Base-by-base conservation (phyloP, 1,139 yeast genomes). In the Hemisphaericaspora subhashii region DNA sequence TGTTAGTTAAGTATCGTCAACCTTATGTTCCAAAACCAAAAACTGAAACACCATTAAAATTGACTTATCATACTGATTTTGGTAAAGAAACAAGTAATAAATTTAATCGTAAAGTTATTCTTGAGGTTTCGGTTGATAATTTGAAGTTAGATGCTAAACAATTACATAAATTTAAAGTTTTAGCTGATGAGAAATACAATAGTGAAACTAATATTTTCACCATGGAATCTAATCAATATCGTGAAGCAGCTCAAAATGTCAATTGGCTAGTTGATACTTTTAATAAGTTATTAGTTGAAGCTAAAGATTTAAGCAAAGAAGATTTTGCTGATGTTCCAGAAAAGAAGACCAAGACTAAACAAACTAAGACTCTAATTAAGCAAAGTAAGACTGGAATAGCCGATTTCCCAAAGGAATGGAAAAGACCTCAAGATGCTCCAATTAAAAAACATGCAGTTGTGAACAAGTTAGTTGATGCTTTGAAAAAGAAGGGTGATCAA, bases 321-420 rank as follows among this genome's bases (percentile, higher is more conserved):
- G 92, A 86, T 46, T 86, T 87, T 52, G 69, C 74, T 33, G 95
- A 87, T 54, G 68, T 92, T 30, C 97, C 98, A 23, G 62, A n/a
- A n/a, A n/a, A n/a, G n/a, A n/a, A n/a, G n/a, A n/a, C n/a, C n/a
- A n/a, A n/a, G n/a, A n/a, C n/a, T n/a, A n/a, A n/a, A n/a, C n/a
- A n/a, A n/a, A n/a, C n/a, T n/a, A n/a, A n/a, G n/a, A n/a, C n/a
- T n/a, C n/a, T n/a, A n/a, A n/a, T n/a, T n/a, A n/a, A n/a, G n/a
- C n/a, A n/a, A n/a, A n/a, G n/a, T n/a, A n/a, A n/a, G n/a, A n/a
- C n/a, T n/a, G n/a, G n/a, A n/a, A n/a, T n/a, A n/a, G n/a, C n/a
- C n/a, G n/a, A n/a, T n/a, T 90, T 87, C 69, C 98, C 98, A 8
- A 80, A 81, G 46, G 79, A 73, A 36, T 92, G 98, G 98, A 81